A percentile compares a stretch with the other conserved stretches of the same genome.
Conservation (phyloP, 768 basidiomycete genomes). For the Mycena amicta region DNA sequence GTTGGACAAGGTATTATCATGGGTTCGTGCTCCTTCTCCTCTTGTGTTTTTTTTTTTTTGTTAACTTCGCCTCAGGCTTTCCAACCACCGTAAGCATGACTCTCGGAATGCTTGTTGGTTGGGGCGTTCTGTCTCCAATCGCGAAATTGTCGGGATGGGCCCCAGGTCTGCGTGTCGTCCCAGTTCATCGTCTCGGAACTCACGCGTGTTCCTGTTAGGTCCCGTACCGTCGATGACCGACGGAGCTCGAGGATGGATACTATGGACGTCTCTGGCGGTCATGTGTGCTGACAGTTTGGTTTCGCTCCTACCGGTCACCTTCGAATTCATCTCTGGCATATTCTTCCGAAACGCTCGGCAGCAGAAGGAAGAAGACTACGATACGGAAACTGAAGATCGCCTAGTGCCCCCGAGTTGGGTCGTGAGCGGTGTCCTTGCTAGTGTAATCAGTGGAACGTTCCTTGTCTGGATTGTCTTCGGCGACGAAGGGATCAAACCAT, state of each 20-base stretch:
- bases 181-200: no score
- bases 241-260: conserved; percentile 94
- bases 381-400: conserved; percentile 76
- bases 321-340: conserved; percentile 49
- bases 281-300: conserved; percentile 94
- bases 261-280: conserved; percentile 94
- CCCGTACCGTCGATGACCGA: conserved; percentile 83
- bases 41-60: not conserved
- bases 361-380: conserved; percentile 49
- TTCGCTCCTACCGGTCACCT: conserved; percentile 76
- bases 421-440: conserved; percentile 59
- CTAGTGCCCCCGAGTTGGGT: conserved; percentile 87
- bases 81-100: conserved; percentile 95
- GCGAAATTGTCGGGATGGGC: conserved; percentile 88
- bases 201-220: no score
- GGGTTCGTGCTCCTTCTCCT: conserved; percentile 40
- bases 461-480: conserved; percentile 92
- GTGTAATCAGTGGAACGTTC: conserved; percentile 68
- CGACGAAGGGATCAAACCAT: conserved; percentile 87
- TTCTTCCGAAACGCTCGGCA: conserved; percentile 31
- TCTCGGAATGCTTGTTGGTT: conserved; percentile 93
- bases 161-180: no score
- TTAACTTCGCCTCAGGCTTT: conserved; percentile 47
- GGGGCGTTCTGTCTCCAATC: conserved; percentile 91
- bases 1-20: conserved; percentile 98